These are phyloP conservation scores for Mallotus japonicus DNA, from an alignment of 441 rosid genomes.

Conservation along the genomic window DNA sequence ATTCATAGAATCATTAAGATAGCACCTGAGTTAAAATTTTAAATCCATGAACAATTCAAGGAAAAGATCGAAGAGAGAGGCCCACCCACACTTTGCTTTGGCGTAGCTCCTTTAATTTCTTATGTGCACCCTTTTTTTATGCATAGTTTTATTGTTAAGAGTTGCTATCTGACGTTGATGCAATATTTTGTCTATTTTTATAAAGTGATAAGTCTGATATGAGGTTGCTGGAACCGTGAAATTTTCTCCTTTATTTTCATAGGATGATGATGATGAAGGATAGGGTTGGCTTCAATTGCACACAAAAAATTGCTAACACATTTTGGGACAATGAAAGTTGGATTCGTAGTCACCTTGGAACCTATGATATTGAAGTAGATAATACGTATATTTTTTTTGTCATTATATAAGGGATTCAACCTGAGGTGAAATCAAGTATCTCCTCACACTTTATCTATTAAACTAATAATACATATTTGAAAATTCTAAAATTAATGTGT, in stretches of 20 bases:
- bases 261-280: too few species aligned
- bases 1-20: too few species aligned
- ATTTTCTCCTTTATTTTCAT: neutral
- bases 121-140: neutral
- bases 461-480: too few species aligned
- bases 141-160: neutral
- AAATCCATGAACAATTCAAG: neutral
- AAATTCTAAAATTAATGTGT: too few species aligned
- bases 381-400: too few species aligned
- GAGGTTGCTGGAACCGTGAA: neutral
- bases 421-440: too few species aligned
- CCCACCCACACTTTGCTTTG: too few species aligned
- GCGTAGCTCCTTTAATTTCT: too few species aligned
- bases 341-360: neutral
- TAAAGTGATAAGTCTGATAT: neutral
- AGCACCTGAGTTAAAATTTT: neutral
- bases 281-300: neutral
- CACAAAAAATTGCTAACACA: neutral
- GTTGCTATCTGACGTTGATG: constrained; percentile 17
- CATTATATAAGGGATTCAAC: too few species aligned
- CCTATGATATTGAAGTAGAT: too few species aligned
- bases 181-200: neutral
- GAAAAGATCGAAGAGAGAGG: neutral
- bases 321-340: neutral
- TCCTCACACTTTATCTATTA: too few species aligned